A percentile compares a stretch with the other conserved stretches of the same genome.
These are phyloP conservation scores for Rosa hybrid DNA, from an alignment of 331 rosid genomes.

Conservation along the genomic window DNA sequence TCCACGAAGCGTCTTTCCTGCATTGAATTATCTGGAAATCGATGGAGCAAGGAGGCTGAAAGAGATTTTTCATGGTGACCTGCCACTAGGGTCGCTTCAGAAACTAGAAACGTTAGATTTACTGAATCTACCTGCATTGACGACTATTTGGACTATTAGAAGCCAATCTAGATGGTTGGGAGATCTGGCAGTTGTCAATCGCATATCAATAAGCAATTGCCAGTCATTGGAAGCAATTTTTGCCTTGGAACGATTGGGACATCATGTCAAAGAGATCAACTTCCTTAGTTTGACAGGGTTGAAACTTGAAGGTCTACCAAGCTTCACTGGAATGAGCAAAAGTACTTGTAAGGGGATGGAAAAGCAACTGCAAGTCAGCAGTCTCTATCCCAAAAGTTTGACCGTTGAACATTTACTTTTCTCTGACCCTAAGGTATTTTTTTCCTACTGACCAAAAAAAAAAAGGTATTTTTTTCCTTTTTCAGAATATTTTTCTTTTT, in stretches of 20 bases:
- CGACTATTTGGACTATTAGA: not conserved
- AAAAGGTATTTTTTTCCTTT: no score
- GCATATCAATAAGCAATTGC: not conserved
- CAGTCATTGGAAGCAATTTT: not conserved
- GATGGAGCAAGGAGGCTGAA: not conserved
- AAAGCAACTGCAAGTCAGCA: not conserved
- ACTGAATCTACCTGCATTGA: not conserved
- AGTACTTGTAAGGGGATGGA: not conserved
- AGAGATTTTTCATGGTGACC: not conserved
- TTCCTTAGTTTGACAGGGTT: not conserved
- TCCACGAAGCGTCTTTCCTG: not conserved
- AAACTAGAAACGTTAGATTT: not conserved
- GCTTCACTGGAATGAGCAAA: not conserved
- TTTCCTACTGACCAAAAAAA: no score
- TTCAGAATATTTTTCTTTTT: not conserved
- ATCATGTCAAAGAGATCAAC: not conserved
- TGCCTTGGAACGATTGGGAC: not conserved
- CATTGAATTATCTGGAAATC: accelerated
- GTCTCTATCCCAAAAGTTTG: not conserved
- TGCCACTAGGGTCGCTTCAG: not conserved
- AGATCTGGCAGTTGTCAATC: not conserved
- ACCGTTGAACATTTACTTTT: not conserved
- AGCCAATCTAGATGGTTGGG: not conserved
- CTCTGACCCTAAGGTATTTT: not conserved
- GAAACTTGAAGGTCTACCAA: not conserved